Conservation (phyloP, 2,329 filamentous ascomycete species). For the Ascochyta viciae-villosae region DNA sequence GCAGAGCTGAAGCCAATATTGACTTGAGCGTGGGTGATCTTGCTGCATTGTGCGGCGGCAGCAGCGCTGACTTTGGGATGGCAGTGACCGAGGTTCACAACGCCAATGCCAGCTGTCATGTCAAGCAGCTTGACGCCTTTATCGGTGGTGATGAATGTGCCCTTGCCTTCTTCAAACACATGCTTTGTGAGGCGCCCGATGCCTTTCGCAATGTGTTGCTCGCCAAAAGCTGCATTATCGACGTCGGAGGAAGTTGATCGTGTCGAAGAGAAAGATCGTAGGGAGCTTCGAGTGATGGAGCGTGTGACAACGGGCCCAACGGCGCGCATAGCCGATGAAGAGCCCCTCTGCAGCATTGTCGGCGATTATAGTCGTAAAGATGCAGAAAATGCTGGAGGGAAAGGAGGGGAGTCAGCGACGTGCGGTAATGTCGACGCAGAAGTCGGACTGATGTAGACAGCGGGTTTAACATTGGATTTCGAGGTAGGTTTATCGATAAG, state of each 20-base stretch:
- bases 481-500: conserved; percentile 11
- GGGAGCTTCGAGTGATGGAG: conserved; percentile 2
- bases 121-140: conserved; percentile 42
- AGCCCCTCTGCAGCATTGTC: conserved; percentile 20
- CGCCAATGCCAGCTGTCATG: conserved; percentile 39
- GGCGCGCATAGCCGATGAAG: conserved; percentile 21
- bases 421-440: not conserved
- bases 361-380: not conserved
- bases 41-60: conserved; percentile 38
- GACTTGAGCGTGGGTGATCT: conserved; percentile 41
- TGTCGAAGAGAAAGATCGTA: conserved; percentile 30
- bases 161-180: conserved; percentile 41
- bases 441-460: not conserved
- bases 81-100: conserved; percentile 40
- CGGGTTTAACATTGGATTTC: not conserved
- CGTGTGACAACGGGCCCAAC: conserved; percentile 21
- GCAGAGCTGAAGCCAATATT: conserved; percentile 42
- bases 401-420: not conserved
- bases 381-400: not conserved
- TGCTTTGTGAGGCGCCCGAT: conserved; percentile 42
- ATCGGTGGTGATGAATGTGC: conserved; percentile 40
- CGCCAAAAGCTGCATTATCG: conserved; percentile 36
- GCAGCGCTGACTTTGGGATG: conserved; percentile 42
- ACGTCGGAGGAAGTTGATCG: conserved; percentile 20
- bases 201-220: conserved; percentile 40